A percentile compares a stretch with the other conserved stretches of the same genome.
Evolutionary conservation across 2,329 filamentous ascomycete species (phyloP).

Genomic region (Hypoxylon sp.): DNA sequence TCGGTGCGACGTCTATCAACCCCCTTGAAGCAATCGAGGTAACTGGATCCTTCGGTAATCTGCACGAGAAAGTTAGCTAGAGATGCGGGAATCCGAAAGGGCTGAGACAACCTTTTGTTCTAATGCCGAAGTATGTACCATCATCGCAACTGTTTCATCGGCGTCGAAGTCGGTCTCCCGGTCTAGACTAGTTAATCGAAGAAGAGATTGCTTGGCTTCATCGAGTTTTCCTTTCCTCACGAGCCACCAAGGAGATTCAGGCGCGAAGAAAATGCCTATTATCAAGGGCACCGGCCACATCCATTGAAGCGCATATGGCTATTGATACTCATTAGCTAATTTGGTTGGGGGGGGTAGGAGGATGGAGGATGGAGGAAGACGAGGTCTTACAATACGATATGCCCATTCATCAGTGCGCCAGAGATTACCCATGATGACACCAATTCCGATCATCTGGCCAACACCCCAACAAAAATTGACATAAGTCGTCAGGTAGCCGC

Average conservation of each 20-base stretch:
- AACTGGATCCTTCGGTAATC: slow-evolving; percentile 77
- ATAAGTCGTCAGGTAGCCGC: slow-evolving; percentile 74
- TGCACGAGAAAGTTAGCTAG: slow-evolving; percentile 44
- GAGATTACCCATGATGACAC: slow-evolving; percentile 75
- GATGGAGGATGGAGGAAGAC: background rate
- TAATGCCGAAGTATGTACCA: slow-evolving; percentile 86
- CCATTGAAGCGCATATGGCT: slow-evolving; percentile 77
- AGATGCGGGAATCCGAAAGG: background rate
- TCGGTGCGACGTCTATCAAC: slow-evolving; percentile 81
- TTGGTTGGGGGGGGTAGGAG: slow-evolving; percentile 18
- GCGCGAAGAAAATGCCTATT: slow-evolving; percentile 72
- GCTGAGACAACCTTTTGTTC: slow-evolving; percentile 63
- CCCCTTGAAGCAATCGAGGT: slow-evolving; percentile 85
- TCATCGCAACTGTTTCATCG: slow-evolving; percentile 89
- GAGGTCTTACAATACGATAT: slow-evolving; percentile 57
- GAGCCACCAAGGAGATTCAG: slow-evolving; percentile 80
- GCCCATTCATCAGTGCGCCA: slow-evolving; percentile 72
- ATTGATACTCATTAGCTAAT: too few species aligned
- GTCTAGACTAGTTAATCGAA: slow-evolving; percentile 70
- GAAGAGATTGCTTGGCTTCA: slow-evolving; percentile 71
- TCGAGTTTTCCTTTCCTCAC: slow-evolving; percentile 70
- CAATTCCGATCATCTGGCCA: slow-evolving; percentile 77
- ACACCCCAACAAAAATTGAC: slow-evolving; percentile 82
- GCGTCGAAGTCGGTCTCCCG: slow-evolving; percentile 77
- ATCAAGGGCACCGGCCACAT: slow-evolving; percentile 77